phyloP scores from a whole-genome alignment of 768 basidiomycete species.

The Hypsizygus marmoreus region DNA sequence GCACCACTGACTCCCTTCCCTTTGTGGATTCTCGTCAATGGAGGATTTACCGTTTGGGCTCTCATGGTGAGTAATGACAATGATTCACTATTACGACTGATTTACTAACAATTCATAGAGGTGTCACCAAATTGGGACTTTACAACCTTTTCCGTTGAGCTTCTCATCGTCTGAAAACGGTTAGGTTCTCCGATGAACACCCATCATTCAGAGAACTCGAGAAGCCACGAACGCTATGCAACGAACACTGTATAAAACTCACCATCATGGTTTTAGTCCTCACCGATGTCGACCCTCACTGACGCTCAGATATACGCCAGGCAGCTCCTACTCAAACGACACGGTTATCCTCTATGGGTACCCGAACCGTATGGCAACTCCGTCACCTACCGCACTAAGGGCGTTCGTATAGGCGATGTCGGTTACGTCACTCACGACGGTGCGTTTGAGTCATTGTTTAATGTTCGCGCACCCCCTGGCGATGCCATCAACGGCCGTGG shows the following conservation, averaged over 20 bases:
- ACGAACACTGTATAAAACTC: neutral
- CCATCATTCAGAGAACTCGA: neutral
- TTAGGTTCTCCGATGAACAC: too few species aligned
- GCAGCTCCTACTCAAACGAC: slow-evolving; percentile 18
- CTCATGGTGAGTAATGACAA: too few species aligned
- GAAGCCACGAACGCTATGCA: too few species aligned
- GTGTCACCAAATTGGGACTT: too few species aligned
- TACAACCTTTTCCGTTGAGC: too few species aligned
- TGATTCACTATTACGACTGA: too few species aligned
- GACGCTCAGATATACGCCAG: slow-evolving; percentile 17
- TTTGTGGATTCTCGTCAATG: too few species aligned
- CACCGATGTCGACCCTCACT: slow-evolving; percentile 8
- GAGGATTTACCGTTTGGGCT: too few species aligned
- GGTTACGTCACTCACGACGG: slow-evolving; percentile 23
- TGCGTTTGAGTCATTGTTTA: slow-evolving; percentile 22
- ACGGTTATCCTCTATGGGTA: slow-evolving; percentile 33
- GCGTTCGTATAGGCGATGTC: slow-evolving; percentile 25
- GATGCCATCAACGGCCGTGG: slow-evolving; percentile 19
- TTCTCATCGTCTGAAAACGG: too few species aligned
- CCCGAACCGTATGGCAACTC: slow-evolving; percentile 30
- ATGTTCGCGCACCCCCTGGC: slow-evolving; percentile 15
- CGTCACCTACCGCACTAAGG: slow-evolving; percentile 19
- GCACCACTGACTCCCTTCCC: too few species aligned
- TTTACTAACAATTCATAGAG: too few species aligned
- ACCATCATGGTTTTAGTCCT: neutral